Base-by-base conservation (phyloP, 768 basidiomycete genomes). In the Tylopilus intermedius region DNA sequence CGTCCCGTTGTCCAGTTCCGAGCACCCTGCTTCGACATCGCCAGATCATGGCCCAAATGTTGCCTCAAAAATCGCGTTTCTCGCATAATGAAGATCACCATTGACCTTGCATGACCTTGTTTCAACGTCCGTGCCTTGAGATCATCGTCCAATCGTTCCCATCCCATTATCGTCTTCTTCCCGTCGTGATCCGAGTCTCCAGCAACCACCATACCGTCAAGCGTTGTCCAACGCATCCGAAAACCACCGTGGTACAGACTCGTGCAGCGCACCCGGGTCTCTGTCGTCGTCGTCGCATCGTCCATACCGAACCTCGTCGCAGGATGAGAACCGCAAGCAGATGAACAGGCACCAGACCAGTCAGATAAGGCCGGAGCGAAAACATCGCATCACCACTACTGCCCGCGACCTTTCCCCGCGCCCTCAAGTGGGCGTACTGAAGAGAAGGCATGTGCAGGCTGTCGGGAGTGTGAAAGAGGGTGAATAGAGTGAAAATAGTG, bases 351-450 rank as follows among this genome's bases (percentile, higher is more conserved):
- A 37, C 40, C 50, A 35, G 37, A 47, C 24, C 29, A 5, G 3
- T 41, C 32, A 14, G 56, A 56, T 9, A 13, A 48, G 30, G 43
- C 42, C 46, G 6, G 13, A 24, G 35, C 2, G 21, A 29, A 27
- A 51, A 50, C 24, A 30, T 3, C 22, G 1, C 4, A 1, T 38
- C 21, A 29, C 50, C 55, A 47, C 50, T 55, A 47, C 48, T 27
- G 41, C 59, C 47, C 3, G 15, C 29, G 10, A 58, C 48, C 48
- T 38, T 30, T 37, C 55, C 58, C 58, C 38, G 59, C 50, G 50
- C 59, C 59, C 55, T 49, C 35, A 42, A 37, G 50, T 57, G 50
- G 59, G 59, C 55, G 45, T 45, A 22, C 58, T 58, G 38, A 59
- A 58, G 59, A 61, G 11, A 35, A 49, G 41, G 55, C 5, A 37